Evolutionary conservation across 1,139 yeast species (phyloP).

Genomic region (Geotrichum fermentans): DNA sequence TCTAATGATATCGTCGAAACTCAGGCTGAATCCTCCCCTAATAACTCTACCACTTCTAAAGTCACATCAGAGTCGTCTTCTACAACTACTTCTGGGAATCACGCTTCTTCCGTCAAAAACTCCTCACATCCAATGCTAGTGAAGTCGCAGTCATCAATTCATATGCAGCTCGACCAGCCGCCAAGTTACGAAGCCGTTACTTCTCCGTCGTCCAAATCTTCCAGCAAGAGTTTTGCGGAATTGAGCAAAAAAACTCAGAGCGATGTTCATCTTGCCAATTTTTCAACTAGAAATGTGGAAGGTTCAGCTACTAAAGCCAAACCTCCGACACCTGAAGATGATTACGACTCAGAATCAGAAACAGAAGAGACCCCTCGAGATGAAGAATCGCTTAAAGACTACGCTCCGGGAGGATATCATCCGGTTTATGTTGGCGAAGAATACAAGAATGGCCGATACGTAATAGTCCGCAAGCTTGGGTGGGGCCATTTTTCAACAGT

Average conservation of each 20-base stretch:
- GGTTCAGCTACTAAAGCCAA: not conserved
- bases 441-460: constrained; percentile 54
- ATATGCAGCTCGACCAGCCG: not conserved
- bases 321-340: not conserved
- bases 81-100: too few species aligned
- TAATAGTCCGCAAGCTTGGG: constrained; percentile 71
- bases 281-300: not conserved
- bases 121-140: not conserved
- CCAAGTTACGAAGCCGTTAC: not conserved
- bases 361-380: constrained; percentile 27
- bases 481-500: constrained; percentile 93
- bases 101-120: not conserved
- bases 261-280: constrained; percentile 1
- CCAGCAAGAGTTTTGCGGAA: not conserved
- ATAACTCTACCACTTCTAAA: too few species aligned
- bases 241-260: constrained; percentile 4
- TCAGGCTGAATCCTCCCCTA: too few species aligned
- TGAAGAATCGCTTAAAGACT: constrained; percentile 71
- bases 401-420: constrained; percentile 80
- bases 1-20: too few species aligned
- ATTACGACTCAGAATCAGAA: constrained; percentile 17
- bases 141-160: not conserved
- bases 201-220: not conserved
- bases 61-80: too few species aligned
- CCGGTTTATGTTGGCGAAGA: constrained; percentile 75